Percentiles rank a stretch among this genome's conserved stretches.
Conservation (phyloP, 2,329 filamentous ascomycete genomes). For the Pyrenophora tritici-repentis region DNA sequence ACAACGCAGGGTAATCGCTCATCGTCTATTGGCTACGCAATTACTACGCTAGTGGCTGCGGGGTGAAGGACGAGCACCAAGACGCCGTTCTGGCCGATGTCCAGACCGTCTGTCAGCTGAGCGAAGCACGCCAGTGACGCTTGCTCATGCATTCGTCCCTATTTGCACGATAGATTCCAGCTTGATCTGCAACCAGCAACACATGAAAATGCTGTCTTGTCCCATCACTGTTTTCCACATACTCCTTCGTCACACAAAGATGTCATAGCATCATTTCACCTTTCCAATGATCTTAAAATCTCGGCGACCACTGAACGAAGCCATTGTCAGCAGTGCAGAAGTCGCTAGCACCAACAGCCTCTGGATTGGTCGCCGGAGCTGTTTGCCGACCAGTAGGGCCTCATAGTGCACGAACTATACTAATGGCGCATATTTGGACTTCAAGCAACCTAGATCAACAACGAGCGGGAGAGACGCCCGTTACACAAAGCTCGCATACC, state of each 20-base stretch:
- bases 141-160: neutral
- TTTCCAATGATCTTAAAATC: neutral
- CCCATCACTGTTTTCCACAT: neutral
- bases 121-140: neutral
- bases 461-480: constrained; percentile 56
- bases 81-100: neutral
- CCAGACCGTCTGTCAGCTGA: neutral
- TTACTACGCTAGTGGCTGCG: constrained; percentile 7
- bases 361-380: constrained; percentile 51
- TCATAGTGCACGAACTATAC: constrained; percentile 57
- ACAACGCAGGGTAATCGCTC: constrained; percentile 16
- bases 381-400: constrained; percentile 57
- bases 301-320: neutral
- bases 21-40: constrained; percentile 17
- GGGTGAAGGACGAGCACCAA: constrained; percentile 4
- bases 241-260: neutral
- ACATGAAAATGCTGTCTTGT: neutral
- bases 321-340: neutral
- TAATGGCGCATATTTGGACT: constrained; percentile 54
- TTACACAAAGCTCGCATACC: constrained; percentile 61
- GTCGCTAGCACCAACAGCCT: neutral
- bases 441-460: constrained; percentile 59
- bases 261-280: neutral
- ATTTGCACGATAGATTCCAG: neutral
- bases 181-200: neutral